phyloP scores from a whole-genome alignment of 164 flowering plant species.

The Hamamelis virginiana region DNA sequence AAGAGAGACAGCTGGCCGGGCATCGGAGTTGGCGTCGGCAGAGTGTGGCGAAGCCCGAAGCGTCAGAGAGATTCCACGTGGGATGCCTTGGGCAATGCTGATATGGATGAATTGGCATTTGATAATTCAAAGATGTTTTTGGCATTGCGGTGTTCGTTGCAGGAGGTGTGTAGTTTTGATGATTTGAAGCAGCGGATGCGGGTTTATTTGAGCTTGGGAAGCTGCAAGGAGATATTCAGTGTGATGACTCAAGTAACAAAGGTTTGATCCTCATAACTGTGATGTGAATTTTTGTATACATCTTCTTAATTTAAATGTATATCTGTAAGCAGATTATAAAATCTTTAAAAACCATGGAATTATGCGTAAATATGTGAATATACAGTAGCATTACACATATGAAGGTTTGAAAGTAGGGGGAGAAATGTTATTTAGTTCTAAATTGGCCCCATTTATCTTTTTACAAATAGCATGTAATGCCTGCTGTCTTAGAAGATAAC shows the following conservation, averaged over 20 bases:
- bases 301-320: background rate
- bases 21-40: constrained; percentile 38
- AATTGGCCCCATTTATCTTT: no score
- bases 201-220: constrained; percentile 53
- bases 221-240: constrained; percentile 66
- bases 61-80: constrained; percentile 51
- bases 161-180: constrained; percentile 82
- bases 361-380: no score
- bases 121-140: constrained; percentile 28
- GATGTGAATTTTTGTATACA: background rate
- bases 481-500: no score
- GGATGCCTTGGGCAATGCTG: constrained; percentile 16
- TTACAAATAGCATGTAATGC: no score
- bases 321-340: no score
- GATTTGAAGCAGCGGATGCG: constrained; percentile 82
- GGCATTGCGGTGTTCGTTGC: constrained; percentile 48
- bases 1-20: constrained; percentile 54
- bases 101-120: constrained; percentile 18
- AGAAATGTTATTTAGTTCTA: no score
- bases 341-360: no score
- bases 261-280: constrained; percentile 35
- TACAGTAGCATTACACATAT: no score
- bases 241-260: constrained; percentile 72
- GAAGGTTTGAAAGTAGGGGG: no score
- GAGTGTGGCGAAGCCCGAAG: constrained; percentile 70